phyloP scores from a whole-genome alignment of 352 stramenopile species.

The Globisporangium echinulatum region DNA sequence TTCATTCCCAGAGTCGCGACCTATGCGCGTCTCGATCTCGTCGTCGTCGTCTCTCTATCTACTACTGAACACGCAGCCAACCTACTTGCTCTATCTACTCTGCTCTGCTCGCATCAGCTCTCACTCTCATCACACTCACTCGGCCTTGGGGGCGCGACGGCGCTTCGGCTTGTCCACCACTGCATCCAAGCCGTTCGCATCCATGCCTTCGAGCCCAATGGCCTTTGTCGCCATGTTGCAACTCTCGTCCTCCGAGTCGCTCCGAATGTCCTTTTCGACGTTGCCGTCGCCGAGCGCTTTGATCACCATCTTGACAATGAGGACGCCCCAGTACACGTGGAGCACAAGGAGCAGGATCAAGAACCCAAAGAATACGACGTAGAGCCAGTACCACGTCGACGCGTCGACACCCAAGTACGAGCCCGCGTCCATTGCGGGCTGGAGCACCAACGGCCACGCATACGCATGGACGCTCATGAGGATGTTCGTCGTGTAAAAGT shows the following conservation, averaged over 20 bases:
- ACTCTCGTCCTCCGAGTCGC: conserved; percentile 63
- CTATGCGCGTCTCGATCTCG: background rate
- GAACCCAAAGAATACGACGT: conserved; percentile 46
- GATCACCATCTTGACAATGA: conserved; percentile 74
- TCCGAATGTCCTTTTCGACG: conserved; percentile 80
- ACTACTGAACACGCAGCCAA: no score
- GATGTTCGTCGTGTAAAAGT: conserved; percentile 73
- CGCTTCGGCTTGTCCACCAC: conserved; percentile 31
- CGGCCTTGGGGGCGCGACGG: conserved; percentile 58
- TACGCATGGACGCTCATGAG: conserved; percentile 48
- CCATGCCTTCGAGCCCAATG: no score
- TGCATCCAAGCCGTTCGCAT: conserved; percentile 6
- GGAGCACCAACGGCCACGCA: conserved; percentile 46
- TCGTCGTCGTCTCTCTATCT: background rate
- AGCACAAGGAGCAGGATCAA: conserved; percentile 55
- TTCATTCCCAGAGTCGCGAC: background rate
- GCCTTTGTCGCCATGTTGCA: no score
- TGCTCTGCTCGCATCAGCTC: background rate
- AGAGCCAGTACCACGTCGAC: conserved; percentile 51
- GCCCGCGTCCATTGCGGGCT: conserved; percentile 36
- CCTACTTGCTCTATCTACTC: no score
- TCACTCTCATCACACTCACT: conserved; percentile 22
- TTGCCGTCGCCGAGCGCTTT: conserved; percentile 56
- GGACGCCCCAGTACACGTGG: conserved; percentile 68
- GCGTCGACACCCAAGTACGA: conserved; percentile 28